Percentiles rank a stretch among this genome's conserved stretches.
Conservation (phyloP, 2,329 filamentous ascomycete genomes). For the Lomentospora prolificans region DNA sequence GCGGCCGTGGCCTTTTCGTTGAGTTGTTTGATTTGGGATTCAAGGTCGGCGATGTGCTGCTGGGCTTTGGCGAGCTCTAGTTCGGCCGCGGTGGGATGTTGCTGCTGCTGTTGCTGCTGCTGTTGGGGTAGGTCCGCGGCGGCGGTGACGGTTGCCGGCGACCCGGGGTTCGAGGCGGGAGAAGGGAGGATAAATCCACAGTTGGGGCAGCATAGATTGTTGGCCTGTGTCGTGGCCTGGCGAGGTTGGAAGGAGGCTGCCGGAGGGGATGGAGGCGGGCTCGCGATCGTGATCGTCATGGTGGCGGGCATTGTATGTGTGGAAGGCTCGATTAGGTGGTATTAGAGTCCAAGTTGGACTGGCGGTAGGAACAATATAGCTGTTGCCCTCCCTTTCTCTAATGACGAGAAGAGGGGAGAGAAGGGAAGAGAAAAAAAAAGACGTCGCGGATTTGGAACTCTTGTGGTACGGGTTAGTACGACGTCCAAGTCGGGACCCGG, state of each 20-base stretch:
- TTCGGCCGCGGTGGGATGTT: neutral
- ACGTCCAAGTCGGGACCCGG: too few relatives aligned
- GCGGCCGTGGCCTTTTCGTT: constrained; percentile 60
- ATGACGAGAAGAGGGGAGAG: too few relatives aligned
- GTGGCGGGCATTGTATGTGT: constrained; percentile 5
- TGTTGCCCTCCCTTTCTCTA: too few relatives aligned
- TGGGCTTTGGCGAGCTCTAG: constrained; percentile 43
- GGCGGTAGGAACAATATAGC: too few relatives aligned
- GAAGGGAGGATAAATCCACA: constrained; percentile 34
- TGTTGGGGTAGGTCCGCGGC: neutral
- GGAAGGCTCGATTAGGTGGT: too few relatives aligned
- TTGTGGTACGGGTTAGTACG: too few relatives aligned
- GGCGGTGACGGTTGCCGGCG: neutral
- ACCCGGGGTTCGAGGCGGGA: neutral
- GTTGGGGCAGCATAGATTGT: constrained; percentile 36
- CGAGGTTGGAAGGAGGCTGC: constrained; percentile 3
- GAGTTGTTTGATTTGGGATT: constrained; percentile 59
- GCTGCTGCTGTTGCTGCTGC: neutral
- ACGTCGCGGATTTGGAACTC: too few relatives aligned
- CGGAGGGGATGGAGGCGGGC: neutral
- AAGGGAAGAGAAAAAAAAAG: too few relatives aligned
- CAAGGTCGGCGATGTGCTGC: constrained; percentile 56
- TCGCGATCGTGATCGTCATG: constrained; percentile 14
- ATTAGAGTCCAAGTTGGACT: too few relatives aligned
- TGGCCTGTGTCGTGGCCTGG: constrained; percentile 8